Percentiles rank a stretch among this genome's conserved stretches.
These are phyloP conservation scores for Endogone sp. DNA, from an alignment of 192 early-diverging fungal genomes.

Conservation along the genomic window DNA sequence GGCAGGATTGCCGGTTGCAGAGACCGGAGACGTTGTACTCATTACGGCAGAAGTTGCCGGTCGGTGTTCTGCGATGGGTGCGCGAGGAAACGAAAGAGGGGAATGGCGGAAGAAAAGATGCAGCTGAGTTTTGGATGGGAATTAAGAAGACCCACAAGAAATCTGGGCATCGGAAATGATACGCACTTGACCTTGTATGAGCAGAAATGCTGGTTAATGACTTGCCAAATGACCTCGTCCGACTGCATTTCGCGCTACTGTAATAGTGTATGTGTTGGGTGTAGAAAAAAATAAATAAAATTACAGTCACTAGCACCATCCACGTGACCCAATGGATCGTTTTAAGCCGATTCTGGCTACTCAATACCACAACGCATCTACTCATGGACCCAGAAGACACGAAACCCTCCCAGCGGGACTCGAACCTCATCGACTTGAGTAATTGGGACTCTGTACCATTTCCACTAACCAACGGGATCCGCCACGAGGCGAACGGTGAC, in stretches of 20 bases:
- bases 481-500: neutral
- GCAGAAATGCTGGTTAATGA: constrained; percentile 96
- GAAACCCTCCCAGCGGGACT: neutral
- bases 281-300: constrained; percentile 16
- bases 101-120: too few relatives aligned
- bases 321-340: neutral
- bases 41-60: constrained; percentile 92
- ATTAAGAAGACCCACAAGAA: neutral
- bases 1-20: constrained; percentile 92
- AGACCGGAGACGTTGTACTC: constrained; percentile 95
- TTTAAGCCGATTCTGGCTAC: neutral
- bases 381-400: neutral
- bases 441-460: neutral
- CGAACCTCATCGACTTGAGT: neutral
- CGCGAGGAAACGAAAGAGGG: too few relatives aligned
- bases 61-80: constrained; percentile 60
- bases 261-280: neutral
- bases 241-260: too few relatives aligned
- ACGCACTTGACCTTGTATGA: constrained; percentile 96
- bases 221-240: constrained; percentile 92
- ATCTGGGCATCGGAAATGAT: neutral
- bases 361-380: too few relatives aligned
- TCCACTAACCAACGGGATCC: neutral
- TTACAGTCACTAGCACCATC: neutral
- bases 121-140: neutral